Conservation (phyloP, 768 basidiomycete genomes). For the Serpula lacrymans region DNA sequence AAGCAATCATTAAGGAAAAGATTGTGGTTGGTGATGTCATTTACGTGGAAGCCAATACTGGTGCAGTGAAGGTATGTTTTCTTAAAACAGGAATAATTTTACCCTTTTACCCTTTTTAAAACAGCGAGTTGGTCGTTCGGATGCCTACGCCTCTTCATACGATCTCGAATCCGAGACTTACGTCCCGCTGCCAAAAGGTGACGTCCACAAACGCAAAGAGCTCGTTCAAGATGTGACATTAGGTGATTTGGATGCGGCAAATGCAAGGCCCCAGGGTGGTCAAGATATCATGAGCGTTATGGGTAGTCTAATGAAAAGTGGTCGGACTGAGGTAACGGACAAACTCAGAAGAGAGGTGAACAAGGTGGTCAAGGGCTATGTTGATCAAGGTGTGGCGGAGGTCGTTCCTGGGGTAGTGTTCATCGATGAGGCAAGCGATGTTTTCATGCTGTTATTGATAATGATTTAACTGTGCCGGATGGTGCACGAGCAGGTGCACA, state of each 20-base stretch:
- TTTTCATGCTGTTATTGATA: slow-evolving; percentile 2
- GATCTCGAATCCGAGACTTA: slow-evolving; percentile 99
- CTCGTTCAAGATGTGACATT: slow-evolving; percentile 93
- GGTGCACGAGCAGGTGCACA: slow-evolving; percentile 79
- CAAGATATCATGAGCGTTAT: slow-evolving; percentile 99
- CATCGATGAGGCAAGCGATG: slow-evolving; percentile 83
- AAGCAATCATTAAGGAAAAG: slow-evolving; percentile 96
- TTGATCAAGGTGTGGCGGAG: slow-evolving; percentile 98
- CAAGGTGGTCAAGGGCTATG: slow-evolving; percentile 95
- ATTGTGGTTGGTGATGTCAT: slow-evolving; percentile 96
- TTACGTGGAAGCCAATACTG: slow-evolving; percentile 90
- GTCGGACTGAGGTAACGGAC: slow-evolving; percentile 95
- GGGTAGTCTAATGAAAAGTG: slow-evolving; percentile 87
- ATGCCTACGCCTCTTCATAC: slow-evolving; percentile 96
- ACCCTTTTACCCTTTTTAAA: slow-evolving; percentile 4
- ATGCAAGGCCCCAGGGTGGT: slow-evolving; percentile 92
- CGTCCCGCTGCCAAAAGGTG: slow-evolving; percentile 94
- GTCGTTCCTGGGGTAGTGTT: slow-evolving; percentile 97
- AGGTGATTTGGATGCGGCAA: slow-evolving; percentile 94
- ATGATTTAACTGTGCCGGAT: background rate
- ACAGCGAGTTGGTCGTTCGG: slow-evolving; percentile 92
- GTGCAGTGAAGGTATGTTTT: slow-evolving; percentile 83
- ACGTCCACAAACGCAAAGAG: slow-evolving; percentile 95
- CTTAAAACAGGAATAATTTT: background rate
- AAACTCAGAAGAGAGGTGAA: slow-evolving; percentile 95